These are phyloP conservation scores for Aspergillus hancockii DNA, from an alignment of 495 filamentous ascomycete species.

Conservation along the genomic window DNA sequence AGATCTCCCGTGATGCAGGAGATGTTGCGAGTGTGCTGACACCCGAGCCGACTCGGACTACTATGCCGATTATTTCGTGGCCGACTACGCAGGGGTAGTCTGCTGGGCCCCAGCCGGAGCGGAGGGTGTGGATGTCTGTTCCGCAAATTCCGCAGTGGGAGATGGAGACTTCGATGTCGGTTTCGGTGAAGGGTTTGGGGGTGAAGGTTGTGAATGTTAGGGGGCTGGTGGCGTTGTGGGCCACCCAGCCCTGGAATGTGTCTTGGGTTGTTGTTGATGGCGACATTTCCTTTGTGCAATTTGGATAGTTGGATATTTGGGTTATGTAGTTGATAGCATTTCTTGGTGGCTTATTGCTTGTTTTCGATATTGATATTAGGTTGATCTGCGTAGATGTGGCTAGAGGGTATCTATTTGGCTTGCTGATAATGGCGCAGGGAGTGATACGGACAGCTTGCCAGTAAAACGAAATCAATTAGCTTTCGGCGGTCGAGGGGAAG, in stretches of 20 bases:
- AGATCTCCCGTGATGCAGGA: conserved; percentile 59
- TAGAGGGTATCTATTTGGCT: not conserved
- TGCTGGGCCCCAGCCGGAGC: conserved; percentile 70
- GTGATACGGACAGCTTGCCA: too few species aligned
- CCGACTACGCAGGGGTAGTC: conserved; percentile 75
- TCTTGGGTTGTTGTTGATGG: conserved; percentile 16
- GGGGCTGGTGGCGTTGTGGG: conserved; percentile 65
- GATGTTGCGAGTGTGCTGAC: conserved; percentile 32
- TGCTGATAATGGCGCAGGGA: too few species aligned
- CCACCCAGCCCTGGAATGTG: conserved; percentile 82
- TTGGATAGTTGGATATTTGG: too few species aligned
- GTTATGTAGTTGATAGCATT: too few species aligned
- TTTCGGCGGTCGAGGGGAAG: not conserved
- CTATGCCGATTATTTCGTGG: conserved; percentile 83
- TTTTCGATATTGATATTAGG: conserved; percentile 8
- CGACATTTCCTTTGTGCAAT: conserved; percentile 14
- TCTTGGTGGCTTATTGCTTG: conserved; percentile 7
- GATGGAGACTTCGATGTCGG: conserved; percentile 63
- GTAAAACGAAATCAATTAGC: not conserved
- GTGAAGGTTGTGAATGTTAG: conserved; percentile 71
- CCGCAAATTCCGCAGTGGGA: conserved; percentile 87
- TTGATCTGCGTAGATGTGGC: conserved; percentile 6
- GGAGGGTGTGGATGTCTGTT: conserved; percentile 72
- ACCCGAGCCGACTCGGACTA: conserved; percentile 62
- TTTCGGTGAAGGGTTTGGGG: conserved; percentile 77